A percentile compares a stretch with the other conserved stretches of the same genome.
phyloP scores from a whole-genome alignment of 2,329 filamentous ascomycete genomes.

The Phyllosticta citrichinensis region DNA sequence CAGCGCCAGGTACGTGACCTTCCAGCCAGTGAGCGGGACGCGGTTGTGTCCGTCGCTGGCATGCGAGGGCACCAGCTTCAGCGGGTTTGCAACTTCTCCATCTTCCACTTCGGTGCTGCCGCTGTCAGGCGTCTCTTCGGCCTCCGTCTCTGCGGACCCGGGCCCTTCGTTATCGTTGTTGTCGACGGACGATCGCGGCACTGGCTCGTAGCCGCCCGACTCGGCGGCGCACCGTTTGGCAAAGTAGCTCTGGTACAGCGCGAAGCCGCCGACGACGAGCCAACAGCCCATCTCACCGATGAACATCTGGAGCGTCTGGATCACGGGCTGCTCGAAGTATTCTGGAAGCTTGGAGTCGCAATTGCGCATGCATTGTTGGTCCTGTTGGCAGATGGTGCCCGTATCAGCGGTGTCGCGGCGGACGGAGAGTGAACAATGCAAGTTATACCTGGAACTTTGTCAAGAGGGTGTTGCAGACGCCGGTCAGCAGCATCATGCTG shows the following conservation, averaged over 20 bases:
- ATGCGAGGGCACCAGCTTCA: slow-evolving; percentile 26
- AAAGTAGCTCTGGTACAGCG: slow-evolving; percentile 52
- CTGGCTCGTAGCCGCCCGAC: slow-evolving; percentile 53
- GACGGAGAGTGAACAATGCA: neutral
- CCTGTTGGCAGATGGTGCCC: slow-evolving; percentile 39
- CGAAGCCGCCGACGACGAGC: slow-evolving; percentile 69
- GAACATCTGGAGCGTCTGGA: slow-evolving; percentile 97
- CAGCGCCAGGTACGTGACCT: slow-evolving; percentile 64
- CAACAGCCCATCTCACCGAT: slow-evolving; percentile 93
- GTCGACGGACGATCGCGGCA: slow-evolving; percentile 31
- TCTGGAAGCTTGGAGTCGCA: slow-evolving; percentile 63
- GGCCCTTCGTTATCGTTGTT: slow-evolving; percentile 17
- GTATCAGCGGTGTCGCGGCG: slow-evolving; percentile 14
- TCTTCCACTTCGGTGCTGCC: slow-evolving; percentile 31
- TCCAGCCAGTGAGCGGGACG: slow-evolving; percentile 55
- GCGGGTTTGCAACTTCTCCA: slow-evolving; percentile 41
- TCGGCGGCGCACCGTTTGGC: slow-evolving; percentile 27
- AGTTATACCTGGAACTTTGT: slow-evolving; percentile 79
- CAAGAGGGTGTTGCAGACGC: slow-evolving; percentile 91
- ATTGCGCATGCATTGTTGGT: slow-evolving; percentile 93
- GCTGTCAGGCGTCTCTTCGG: slow-evolving; percentile 33
- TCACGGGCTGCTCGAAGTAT: slow-evolving; percentile 86
- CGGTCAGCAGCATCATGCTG: slow-evolving; percentile 91
- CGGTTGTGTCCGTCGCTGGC: slow-evolving; percentile 44
- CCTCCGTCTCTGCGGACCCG: slow-evolving; percentile 35